Conservation (phyloP, 306 rosid genomes). For the Trifolium pratense region DNA sequence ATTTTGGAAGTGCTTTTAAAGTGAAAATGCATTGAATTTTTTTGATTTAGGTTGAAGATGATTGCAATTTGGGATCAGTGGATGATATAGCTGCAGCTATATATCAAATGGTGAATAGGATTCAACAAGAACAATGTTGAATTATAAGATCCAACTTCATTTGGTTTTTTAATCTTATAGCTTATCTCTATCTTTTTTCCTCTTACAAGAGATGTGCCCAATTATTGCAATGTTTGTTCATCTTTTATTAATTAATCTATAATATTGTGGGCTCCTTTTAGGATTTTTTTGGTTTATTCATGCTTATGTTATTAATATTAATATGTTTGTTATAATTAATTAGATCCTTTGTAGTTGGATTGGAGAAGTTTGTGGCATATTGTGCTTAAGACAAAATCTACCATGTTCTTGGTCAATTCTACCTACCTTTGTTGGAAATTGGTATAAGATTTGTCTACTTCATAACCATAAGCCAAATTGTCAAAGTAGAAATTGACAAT, state of each 20-base stretch:
- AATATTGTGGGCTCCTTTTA: slow-evolving; percentile 45
- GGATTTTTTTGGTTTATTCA: slow-evolving; percentile 50
- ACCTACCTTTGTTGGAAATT: slow-evolving; percentile 41
- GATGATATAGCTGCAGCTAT: slow-evolving; percentile 91
- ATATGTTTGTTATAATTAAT: slow-evolving; percentile 18
- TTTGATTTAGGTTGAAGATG: slow-evolving; percentile 79
- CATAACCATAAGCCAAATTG: slow-evolving; percentile 37
- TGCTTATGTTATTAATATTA: slow-evolving; percentile 10
- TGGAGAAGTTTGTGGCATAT: slow-evolving; percentile 30
- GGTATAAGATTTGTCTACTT: slow-evolving; percentile 39
- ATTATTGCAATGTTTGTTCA: slow-evolving; percentile 51
- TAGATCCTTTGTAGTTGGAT: slow-evolving; percentile 12
- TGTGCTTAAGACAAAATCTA: slow-evolving; percentile 32
- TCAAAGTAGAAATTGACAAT: slow-evolving; percentile 43
- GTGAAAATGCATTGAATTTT: slow-evolving; percentile 10
- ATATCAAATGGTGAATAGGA: slow-evolving; percentile 67
- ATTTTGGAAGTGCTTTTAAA: not conserved
- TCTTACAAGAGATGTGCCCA: slow-evolving; percentile 48
- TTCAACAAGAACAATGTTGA: slow-evolving; percentile 75
- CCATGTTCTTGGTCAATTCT: slow-evolving; percentile 40
- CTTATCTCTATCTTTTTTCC: slow-evolving; percentile 8
- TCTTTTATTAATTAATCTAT: slow-evolving; percentile 45
- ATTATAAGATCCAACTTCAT: slow-evolving; percentile 24
- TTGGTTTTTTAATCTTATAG: slow-evolving; percentile 8
- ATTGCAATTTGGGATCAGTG: slow-evolving; percentile 78